Evolutionary conservation across 129 eudicot genomes (phyloP).

Genomic region (Tanacetum coccineum): DNA sequence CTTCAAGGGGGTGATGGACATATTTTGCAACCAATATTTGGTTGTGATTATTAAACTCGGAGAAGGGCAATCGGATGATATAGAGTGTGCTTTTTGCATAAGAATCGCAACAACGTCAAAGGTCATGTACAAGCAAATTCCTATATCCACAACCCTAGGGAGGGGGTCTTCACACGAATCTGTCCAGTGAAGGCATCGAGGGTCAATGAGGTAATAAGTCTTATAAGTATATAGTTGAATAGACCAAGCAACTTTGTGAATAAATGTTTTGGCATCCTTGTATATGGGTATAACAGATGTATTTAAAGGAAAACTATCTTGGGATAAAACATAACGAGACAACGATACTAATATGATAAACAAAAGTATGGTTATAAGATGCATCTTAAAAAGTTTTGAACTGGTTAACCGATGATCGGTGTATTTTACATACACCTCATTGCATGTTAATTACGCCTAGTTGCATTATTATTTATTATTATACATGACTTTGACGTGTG

Average conservation of each 20-base stretch:
- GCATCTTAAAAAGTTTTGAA: neutral
- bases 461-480: too few species aligned
- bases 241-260: slow-evolving; percentile 18
- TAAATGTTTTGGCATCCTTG: slow-evolving; percentile 28
- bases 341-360: neutral
- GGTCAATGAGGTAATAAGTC: slow-evolving; percentile 37
- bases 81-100: slow-evolving; percentile 35
- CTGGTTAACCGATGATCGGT: too few species aligned
- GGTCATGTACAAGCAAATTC: slow-evolving; percentile 13
- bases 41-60: too few species aligned
- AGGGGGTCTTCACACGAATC: slow-evolving; percentile 2
- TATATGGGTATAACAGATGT: slow-evolving; percentile 37
- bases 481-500: too few species aligned
- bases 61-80: too few species aligned
- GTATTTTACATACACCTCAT: too few species aligned
- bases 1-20: too few species aligned
- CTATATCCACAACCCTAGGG: neutral
- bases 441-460: too few species aligned
- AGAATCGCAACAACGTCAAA: slow-evolving; percentile 18
- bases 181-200: slow-evolving; percentile 40
- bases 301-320: neutral
- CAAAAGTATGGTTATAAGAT: neutral
- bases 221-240: neutral
- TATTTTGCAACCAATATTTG: too few species aligned
- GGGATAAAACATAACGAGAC: slow-evolving; percentile 23